Evolutionary conservation across 1,139 yeast species (phyloP).

Genomic region (Yamadazyma kanchanaburiensis): DNA sequence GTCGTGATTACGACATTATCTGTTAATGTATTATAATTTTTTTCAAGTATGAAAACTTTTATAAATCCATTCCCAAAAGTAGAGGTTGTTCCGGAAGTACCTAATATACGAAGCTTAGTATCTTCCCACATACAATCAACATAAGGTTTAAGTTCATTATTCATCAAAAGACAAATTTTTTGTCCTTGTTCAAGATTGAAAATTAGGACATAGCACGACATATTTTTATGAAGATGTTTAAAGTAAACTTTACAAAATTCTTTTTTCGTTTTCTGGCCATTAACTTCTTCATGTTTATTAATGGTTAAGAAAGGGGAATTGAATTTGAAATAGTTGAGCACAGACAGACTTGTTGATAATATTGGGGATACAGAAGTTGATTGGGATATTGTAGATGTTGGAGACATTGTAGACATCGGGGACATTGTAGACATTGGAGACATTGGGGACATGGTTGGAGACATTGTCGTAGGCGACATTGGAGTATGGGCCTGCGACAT

Average conservation of each 20-base stretch:
- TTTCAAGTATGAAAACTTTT: slow-evolving; percentile 23
- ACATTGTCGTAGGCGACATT: too few relatives aligned
- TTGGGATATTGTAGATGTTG: too few relatives aligned
- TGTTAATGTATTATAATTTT: slow-evolving; percentile 19
- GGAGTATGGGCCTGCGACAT: too few relatives aligned
- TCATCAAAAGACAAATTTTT: slow-evolving; percentile 22
- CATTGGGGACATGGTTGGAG: too few relatives aligned
- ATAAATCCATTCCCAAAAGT: slow-evolving; percentile 36
- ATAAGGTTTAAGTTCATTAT: slow-evolving; percentile 33
- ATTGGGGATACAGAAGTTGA: slow-evolving; percentile 18
- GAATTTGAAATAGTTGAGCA: slow-evolving; percentile 28
- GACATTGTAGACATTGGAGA: too few relatives aligned
- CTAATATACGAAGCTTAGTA: slow-evolving; percentile 31
- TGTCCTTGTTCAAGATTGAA: slow-evolving; percentile 14
- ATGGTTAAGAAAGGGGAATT: slow-evolving; percentile 33
- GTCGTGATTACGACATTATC: slow-evolving; percentile 17
- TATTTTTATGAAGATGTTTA: slow-evolving; percentile 27
- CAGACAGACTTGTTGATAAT: slow-evolving; percentile 24
- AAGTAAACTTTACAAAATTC: slow-evolving; percentile 33
- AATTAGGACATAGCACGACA: slow-evolving; percentile 32
- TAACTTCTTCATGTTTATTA: slow-evolving; percentile 10
- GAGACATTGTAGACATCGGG: too few relatives aligned
- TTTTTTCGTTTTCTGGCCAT: slow-evolving; percentile 13
- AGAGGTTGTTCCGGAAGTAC: slow-evolving; percentile 37
- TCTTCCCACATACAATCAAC: slow-evolving; percentile 28